Percentiles rank a stretch among this genome's conserved stretches.
These are phyloP conservation scores for Phytophthora constricta DNA, from an alignment of 352 stramenopile genomes.

Conservation along the genomic window DNA sequence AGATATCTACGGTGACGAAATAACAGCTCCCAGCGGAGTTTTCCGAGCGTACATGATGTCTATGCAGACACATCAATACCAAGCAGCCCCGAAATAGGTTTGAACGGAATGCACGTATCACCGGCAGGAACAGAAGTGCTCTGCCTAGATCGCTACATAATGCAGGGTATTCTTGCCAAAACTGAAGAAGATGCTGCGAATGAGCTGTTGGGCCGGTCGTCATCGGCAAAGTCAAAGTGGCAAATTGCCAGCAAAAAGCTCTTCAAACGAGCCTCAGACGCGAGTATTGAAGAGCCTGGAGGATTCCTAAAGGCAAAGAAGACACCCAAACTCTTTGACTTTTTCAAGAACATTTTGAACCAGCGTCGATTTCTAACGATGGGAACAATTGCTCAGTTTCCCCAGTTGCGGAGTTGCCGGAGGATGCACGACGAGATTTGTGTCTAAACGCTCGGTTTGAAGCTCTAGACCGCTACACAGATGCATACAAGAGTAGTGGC, in stretches of 20 bases:
- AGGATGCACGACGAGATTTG: constrained; percentile 49
- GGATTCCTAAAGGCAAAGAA: constrained; percentile 20
- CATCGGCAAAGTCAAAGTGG: constrained; percentile 56
- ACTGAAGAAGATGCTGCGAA: constrained; percentile 58
- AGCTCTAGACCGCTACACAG: constrained; percentile 51
- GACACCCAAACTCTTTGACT: constrained; percentile 59
- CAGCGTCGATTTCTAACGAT: constrained; percentile 69
- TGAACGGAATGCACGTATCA: neutral
- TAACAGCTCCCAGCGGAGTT: constrained; percentile 37
- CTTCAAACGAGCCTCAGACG: constrained; percentile 21
- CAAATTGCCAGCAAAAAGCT: constrained; percentile 49
- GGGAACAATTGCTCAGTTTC: constrained; percentile 57
- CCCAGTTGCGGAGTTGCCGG: constrained; percentile 47
- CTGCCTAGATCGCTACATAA: constrained; percentile 42
- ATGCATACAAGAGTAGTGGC: constrained; percentile 53
- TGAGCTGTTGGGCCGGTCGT: constrained; percentile 45
- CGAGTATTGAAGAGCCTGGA: constrained; percentile 13
- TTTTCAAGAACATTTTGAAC: constrained; percentile 76
- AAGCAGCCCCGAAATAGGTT: neutral
- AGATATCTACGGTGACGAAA: constrained; percentile 65
- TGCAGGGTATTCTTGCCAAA: constrained; percentile 47
- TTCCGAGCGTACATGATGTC: constrained; percentile 49
- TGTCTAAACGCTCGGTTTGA: constrained; percentile 64
- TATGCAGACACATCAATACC: constrained; percentile 30
- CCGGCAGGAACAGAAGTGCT: constrained; percentile 37